A percentile compares a stretch with the other conserved stretches of the same genome.
Evolutionary conservation across 2,329 filamentous ascomycete species (phyloP).

Genomic region (Hypoxylon sp.): DNA sequence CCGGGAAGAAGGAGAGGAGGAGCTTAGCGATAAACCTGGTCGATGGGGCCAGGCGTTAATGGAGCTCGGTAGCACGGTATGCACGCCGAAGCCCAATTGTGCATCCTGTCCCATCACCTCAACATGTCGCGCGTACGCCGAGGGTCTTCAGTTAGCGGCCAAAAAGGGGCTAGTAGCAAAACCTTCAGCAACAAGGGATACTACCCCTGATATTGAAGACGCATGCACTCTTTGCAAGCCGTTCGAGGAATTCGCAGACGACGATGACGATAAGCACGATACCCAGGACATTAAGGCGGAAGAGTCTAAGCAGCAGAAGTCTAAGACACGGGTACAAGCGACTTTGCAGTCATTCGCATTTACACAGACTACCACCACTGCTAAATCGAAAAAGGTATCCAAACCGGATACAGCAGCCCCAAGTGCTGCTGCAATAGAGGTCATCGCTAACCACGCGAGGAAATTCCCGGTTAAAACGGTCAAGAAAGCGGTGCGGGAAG

Average conservation of each 20-base stretch:
- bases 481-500: constrained; percentile 67
- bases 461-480: constrained; percentile 66
- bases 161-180: constrained; percentile 41
- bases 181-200: background rate
- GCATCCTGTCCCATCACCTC: constrained; percentile 64
- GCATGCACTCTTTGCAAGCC: constrained; percentile 64
- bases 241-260: constrained; percentile 57
- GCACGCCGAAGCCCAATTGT: constrained; percentile 72
- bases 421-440: constrained; percentile 52
- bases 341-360: constrained; percentile 52
- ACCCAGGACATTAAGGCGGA: constrained; percentile 12
- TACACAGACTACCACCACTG: constrained; percentile 33
- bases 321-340: constrained; percentile 42
- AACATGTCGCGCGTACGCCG: constrained; percentile 67
- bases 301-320: constrained; percentile 18
- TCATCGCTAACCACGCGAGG: constrained; percentile 61
- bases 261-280: constrained; percentile 27
- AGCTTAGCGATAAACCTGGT: constrained; percentile 66
- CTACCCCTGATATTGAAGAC: constrained; percentile 64
- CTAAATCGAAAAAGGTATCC: constrained; percentile 27
- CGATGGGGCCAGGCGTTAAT: constrained; percentile 76
- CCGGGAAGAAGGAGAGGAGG: constrained; percentile 30
- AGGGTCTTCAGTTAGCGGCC: constrained; percentile 58
- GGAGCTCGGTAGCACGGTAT: constrained; percentile 75
- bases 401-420: constrained; percentile 13